phyloP scores from a whole-genome alignment of 1,139 yeast genomes.

The Pichia sp. region DNA sequence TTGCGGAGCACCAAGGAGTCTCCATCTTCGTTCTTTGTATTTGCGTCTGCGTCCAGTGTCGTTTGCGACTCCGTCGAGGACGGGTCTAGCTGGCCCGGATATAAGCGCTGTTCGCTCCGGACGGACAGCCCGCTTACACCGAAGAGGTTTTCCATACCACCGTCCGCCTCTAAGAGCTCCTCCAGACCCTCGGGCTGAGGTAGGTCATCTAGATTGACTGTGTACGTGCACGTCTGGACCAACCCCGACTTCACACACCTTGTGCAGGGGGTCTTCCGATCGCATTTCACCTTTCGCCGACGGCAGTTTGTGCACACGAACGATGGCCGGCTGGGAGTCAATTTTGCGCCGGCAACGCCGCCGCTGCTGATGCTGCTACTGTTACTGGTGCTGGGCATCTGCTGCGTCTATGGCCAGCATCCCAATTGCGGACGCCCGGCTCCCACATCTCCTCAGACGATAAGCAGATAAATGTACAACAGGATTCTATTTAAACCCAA shows the following conservation, averaged over 20 bases:
- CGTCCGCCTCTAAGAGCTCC: too few relatives aligned
- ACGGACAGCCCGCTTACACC: background rate
- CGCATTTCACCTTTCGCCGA: constrained; percentile 38
- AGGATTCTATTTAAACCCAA: background rate
- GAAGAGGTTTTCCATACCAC: too few relatives aligned
- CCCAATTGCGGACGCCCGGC: too few relatives aligned
- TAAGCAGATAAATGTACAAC: background rate
- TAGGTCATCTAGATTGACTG: background rate
- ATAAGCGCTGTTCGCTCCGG: background rate
- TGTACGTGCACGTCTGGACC: constrained; percentile 15
- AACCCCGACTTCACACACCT: constrained; percentile 28
- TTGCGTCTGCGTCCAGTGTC: background rate
- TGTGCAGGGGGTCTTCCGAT: constrained; percentile 45
- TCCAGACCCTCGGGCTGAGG: background rate
- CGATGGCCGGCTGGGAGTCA: constrained; percentile 21
- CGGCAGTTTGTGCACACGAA: constrained; percentile 28
- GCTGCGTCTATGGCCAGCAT: too few relatives aligned
- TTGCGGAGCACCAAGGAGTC: background rate
- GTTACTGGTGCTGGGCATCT: background rate
- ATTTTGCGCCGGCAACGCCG: background rate
- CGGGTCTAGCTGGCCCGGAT: background rate
- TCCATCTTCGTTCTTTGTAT: too few relatives aligned
- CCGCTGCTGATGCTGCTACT: background rate
- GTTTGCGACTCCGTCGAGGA: background rate
- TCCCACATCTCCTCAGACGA: background rate